phyloP scores from a whole-genome alignment of 2,329 filamentous ascomycete genomes.

The Rosellinia necatrix region DNA sequence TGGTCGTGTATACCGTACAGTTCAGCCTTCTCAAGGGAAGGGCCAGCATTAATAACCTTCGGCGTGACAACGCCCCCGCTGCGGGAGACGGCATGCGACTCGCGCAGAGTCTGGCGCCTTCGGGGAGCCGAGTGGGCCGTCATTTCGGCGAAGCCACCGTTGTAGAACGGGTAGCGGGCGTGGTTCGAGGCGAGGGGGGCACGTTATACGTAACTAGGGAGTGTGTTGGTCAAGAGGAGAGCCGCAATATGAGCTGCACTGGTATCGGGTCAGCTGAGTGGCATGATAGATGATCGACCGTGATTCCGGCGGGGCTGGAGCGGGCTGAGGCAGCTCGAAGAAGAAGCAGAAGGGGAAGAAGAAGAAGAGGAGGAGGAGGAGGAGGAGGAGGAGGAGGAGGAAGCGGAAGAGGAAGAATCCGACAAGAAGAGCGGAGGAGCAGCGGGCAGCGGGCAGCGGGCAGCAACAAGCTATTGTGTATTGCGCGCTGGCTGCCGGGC shows the following conservation, averaged over 20 bases:
- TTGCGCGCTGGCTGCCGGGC: too few species aligned
- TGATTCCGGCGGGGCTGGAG: neutral
- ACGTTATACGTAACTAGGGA: neutral
- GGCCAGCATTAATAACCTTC: conserved; percentile 59
- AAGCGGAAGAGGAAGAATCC: neutral
- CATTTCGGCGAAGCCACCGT: conserved; percentile 43
- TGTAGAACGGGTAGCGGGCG: conserved; percentile 30
- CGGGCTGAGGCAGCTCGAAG: neutral
- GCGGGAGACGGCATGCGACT: conserved; percentile 47
- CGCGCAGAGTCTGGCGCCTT: conserved; percentile 52
- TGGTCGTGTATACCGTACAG: conserved; percentile 60
- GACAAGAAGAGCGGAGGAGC: neutral
- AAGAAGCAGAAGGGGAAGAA: neutral
- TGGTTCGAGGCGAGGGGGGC: conserved; percentile 1
- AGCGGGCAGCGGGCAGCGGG: too few species aligned
- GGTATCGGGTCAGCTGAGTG: conserved; percentile 4
- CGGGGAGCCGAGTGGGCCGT: conserved; percentile 47
- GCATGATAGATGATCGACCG: too few species aligned
- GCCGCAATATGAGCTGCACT: conserved; percentile 6
- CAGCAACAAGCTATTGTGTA: too few species aligned
- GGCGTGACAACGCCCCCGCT: conserved; percentile 47
- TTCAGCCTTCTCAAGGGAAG: conserved; percentile 58
- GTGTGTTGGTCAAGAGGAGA: neutral
- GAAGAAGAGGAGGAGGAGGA: too few species aligned
- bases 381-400: neutral